Percentiles rank a stretch among this genome's conserved stretches.
These are phyloP conservation scores for Daldinia grandis DNA, from an alignment of 495 filamentous ascomycete species.

Conservation along the genomic window DNA sequence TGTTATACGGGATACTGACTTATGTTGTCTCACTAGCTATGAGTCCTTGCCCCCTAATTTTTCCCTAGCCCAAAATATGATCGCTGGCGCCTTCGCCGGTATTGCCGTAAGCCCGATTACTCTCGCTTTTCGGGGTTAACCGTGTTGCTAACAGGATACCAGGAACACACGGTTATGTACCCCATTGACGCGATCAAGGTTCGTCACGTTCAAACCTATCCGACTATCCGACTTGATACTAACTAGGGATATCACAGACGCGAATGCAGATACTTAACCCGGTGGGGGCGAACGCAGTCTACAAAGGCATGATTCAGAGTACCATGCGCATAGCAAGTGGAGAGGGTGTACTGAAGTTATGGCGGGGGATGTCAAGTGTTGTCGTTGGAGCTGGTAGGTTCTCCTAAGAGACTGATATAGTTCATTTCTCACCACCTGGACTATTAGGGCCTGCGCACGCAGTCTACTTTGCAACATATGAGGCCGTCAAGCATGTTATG, in stretches of 20 bases:
- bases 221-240: conserved; percentile 11
- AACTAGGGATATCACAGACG: conserved; percentile 66
- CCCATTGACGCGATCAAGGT: conserved; percentile 98
- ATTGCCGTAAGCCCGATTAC: conserved; percentile 74
- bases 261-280: conserved; percentile 97
- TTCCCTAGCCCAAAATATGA: conserved; percentile 76
- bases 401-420: not conserved
- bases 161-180: conserved; percentile 97
- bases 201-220: conserved; percentile 44
- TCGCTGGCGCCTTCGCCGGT: conserved; percentile 94
- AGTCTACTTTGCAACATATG: conserved; percentile 98
- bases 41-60: conserved; percentile 68
- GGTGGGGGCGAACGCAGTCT: conserved; percentile 75
- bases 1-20: conserved; percentile 29
- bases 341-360: conserved; percentile 90
- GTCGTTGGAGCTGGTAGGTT: conserved; percentile 89
- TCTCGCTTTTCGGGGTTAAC: not conserved
- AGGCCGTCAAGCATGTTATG: conserved; percentile 93
- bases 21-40: conserved; percentile 53
- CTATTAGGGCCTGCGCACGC: conserved; percentile 89
- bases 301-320: conserved; percentile 90
- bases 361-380: conserved; percentile 96
- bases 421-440: conserved; percentile 13
- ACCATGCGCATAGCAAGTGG: conserved; percentile 88
- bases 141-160: conserved; percentile 37